Percentiles rank a stretch among this genome's conserved stretches.
These are phyloP conservation scores for Pichia eremophila DNA, from an alignment of 805 yeast genomes.

Conservation along the genomic window DNA sequence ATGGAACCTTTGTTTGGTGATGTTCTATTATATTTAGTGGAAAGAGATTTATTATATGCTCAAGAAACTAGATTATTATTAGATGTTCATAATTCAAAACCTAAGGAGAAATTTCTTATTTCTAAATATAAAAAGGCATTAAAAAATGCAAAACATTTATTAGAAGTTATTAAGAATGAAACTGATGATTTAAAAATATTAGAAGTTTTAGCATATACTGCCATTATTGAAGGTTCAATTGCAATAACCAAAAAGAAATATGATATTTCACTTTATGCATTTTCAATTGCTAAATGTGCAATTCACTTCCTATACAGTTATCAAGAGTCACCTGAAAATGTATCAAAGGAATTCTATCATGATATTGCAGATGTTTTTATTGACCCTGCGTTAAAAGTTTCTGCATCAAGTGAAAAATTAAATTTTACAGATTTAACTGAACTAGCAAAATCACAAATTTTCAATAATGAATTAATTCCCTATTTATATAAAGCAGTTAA, in stretches of 20 bases:
- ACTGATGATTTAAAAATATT: conserved; percentile 22
- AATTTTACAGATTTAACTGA: conserved; percentile 38
- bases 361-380: conserved; percentile 51
- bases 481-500: conserved; percentile 30
- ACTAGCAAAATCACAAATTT: conserved; percentile 31
- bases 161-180: conserved; percentile 33
- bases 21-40: conserved; percentile 58
- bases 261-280: conserved; percentile 40
- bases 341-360: conserved; percentile 32
- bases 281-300: conserved; percentile 52
- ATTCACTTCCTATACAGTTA: conserved; percentile 41
- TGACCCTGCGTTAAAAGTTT: conserved; percentile 53
- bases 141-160: conserved; percentile 33
- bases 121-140: conserved; percentile 64
- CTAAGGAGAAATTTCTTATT: conserved; percentile 41
- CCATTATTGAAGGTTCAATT: conserved; percentile 29
- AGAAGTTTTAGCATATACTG: conserved; percentile 30
- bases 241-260: conserved; percentile 48
- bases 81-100: conserved; percentile 41
- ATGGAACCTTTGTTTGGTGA: conserved; percentile 44
- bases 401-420: conserved; percentile 16
- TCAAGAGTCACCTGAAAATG: conserved; percentile 15
- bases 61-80: conserved; percentile 49
- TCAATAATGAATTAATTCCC: conserved; percentile 24
- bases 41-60: conserved; percentile 66